phyloP scores from a whole-genome alignment of 257 asterid species.

The Salvia rosmarinus region DNA sequence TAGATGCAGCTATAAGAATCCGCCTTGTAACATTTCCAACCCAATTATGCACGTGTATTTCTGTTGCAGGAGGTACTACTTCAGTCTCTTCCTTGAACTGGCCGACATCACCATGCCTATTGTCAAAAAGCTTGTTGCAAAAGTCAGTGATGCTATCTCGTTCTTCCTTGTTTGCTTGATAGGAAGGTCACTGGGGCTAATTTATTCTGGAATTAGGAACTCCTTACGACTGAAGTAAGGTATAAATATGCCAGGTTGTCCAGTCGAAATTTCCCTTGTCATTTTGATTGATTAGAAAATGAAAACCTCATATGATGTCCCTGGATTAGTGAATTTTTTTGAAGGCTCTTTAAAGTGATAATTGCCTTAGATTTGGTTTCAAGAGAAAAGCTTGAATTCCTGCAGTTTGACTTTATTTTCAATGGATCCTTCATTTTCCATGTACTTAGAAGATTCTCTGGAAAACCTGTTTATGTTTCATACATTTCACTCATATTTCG shows the following conservation, averaged over 20 bases:
- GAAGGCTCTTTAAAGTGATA: constrained; percentile 21
- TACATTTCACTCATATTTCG: constrained; percentile 1
- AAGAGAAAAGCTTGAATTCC: not conserved
- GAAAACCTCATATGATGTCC: not conserved
- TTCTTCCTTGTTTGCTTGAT: constrained; percentile 86
- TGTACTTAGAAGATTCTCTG: constrained; percentile 27
- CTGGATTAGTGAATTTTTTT: constrained; percentile 5
- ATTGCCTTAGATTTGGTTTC: constrained; percentile 19
- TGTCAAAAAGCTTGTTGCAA: constrained; percentile 59
- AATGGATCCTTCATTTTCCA: not conserved
- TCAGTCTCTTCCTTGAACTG: constrained; percentile 83
- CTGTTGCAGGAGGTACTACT: constrained; percentile 78
- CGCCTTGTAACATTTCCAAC: constrained; percentile 8
- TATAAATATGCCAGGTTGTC: constrained; percentile 11
- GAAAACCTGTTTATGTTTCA: constrained; percentile 9
- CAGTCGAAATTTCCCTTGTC: not conserved
- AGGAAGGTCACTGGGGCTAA: constrained; percentile 92
- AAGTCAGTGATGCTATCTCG: constrained; percentile 81
- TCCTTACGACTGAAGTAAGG: constrained; percentile 78
- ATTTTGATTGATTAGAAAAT: constrained; percentile 19
- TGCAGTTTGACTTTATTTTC: constrained; percentile 13
- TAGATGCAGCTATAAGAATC: constrained; percentile 16
- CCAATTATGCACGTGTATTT: constrained; percentile 7
- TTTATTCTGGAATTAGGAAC: constrained; percentile 89
- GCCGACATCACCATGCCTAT: constrained; percentile 76